Evolutionary conservation across 352 stramenopile species (phyloP), one percentile per base, ranked within the genome.

Genomic region (Globisporangium orthogonon): DNA sequence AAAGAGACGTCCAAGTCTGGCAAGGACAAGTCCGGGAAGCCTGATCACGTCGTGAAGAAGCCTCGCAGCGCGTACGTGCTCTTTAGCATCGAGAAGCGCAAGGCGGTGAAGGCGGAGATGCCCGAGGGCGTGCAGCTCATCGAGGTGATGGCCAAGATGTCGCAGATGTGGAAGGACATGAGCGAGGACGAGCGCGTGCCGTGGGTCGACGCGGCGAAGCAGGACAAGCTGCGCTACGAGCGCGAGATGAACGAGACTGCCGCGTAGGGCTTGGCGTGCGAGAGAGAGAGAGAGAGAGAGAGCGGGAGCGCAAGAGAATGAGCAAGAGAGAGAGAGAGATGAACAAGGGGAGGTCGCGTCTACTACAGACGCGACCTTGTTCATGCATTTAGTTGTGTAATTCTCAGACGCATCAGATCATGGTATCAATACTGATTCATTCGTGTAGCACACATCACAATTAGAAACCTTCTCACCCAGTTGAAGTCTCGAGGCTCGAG

Each of bases 1-100:
- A 86, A 82, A 58, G 69, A 80, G 47, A 17, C 17, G 7, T 37
- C 31, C 2, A 37, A 37, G 31, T 37, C 31, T 9, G 52, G 48
- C 65, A 76, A 50, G 65, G 56, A 33, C 47, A 37, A 43, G 52
- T 29, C 0, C 48, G 58, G 39, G 31, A 28, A 13, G 23, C 2
- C 29, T 4, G 33, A 33, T 7, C n/a, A 73, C 48, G 63, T 60
- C 29, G 64, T 81, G 52, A 69, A 71, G 18, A 78, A 78, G 39
- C 76, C 80, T 41, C 76, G 78, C 29, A 87, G 67, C 49, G 74
- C 78, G 23, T 89, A 89, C 58, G 78, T 91, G 31, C 60, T 89
- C 31, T 91, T 86, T 55, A 87, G 76, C 45, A 66, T 89, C 43
- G 70, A 76, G 46, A 84, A 67, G 52, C 74, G 76, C 46, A 55